These are phyloP conservation scores for Tetracentron sinense DNA, from an alignment of 164 flowering plant species.

Conservation along the genomic window DNA sequence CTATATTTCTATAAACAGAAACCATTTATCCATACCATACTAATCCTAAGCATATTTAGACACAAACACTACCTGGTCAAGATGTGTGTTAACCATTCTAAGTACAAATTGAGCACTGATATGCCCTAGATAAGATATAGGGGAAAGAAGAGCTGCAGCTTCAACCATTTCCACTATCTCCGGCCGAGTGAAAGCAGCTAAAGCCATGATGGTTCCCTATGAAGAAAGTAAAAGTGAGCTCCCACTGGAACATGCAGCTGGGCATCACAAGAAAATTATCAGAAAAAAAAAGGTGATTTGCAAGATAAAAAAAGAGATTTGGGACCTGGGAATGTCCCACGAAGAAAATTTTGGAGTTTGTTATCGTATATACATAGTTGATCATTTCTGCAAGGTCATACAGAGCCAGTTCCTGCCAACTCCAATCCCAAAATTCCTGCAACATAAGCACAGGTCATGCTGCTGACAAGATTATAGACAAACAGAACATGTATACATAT, in stretches of 20 bases:
- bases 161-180: slow-evolving; percentile 69
- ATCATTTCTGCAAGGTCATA: slow-evolving; percentile 83
- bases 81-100: slow-evolving; percentile 60
- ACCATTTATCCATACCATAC: no score
- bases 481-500: neutral
- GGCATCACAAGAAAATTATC: neutral
- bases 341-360: slow-evolving; percentile 59
- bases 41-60: neutral
- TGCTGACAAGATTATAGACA: neutral
- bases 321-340: slow-evolving; percentile 97
- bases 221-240: slow-evolving; percentile 3
- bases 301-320: slow-evolving; percentile 8
- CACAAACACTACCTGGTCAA: slow-evolving; percentile 67
- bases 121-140: slow-evolving; percentile 85
- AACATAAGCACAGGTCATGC: slow-evolving; percentile 11
- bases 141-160: slow-evolving; percentile 85
- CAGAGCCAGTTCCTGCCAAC: slow-evolving; percentile 90
- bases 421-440: slow-evolving; percentile 98
- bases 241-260: slow-evolving; percentile 1
- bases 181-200: slow-evolving; percentile 85
- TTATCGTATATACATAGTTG: slow-evolving; percentile 37
- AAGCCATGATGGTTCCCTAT: slow-evolving; percentile 90
- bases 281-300: neutral
- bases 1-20: slow-evolving; percentile 10
- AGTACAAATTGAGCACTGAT: slow-evolving; percentile 63